Conservation (phyloP, 2,329 filamentous ascomycete genomes). For the Ophiostoma tasmaniense region DNA sequence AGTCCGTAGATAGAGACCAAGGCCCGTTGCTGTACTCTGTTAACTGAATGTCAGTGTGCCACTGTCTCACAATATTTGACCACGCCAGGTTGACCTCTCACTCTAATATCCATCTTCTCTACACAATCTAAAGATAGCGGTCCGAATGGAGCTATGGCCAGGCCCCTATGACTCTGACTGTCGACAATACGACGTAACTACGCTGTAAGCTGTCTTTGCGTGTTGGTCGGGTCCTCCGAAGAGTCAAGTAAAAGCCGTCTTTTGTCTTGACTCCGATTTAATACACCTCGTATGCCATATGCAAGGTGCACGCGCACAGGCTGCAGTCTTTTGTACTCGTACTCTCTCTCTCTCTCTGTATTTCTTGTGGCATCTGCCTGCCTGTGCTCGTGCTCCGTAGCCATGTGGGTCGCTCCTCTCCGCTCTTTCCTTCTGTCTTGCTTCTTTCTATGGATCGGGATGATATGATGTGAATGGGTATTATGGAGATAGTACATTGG, state of each 20-base stretch:
- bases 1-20: neutral
- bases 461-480: neutral
- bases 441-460: neutral
- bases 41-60: neutral
- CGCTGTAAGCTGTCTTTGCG: neutral
- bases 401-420: constrained; percentile 3
- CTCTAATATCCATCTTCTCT: no score
- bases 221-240: neutral
- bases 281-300: neutral
- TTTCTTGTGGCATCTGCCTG: no score
- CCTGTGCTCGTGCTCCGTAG: neutral
- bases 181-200: no score
- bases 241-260: no score
- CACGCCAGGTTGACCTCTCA: no score
- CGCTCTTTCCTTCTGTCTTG: neutral
- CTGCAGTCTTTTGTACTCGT: neutral
- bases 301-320: constrained; percentile 2
- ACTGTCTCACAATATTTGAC: neutral
- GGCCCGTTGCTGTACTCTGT: neutral
- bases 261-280: no score
- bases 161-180: no score
- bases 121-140: neutral
- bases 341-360: neutral
- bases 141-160: no score
- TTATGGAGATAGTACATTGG: no score